Conservation (phyloP, 1,139 yeast species). For the Yamadazyma blattariae region DNA sequence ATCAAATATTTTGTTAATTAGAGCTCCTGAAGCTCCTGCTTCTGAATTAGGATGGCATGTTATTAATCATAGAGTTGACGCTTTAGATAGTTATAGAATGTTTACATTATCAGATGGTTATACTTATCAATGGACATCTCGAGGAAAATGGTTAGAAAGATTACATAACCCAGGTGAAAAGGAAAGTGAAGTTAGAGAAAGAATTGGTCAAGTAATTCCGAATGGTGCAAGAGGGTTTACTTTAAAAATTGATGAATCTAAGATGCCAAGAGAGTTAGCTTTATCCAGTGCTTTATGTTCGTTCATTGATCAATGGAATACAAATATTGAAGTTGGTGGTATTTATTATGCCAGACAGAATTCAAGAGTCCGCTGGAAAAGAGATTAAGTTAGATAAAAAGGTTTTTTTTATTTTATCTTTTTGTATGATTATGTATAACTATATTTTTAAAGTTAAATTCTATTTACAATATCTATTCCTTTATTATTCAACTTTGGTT, state of each 20-base stretch:
- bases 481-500: constrained; percentile 1
- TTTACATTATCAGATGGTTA: constrained; percentile 57
- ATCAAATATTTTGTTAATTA: constrained; percentile 52
- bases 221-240: constrained; percentile 54
- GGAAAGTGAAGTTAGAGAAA: constrained; percentile 59
- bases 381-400: constrained; percentile 43
- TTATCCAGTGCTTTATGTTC: constrained; percentile 58
- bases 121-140: constrained; percentile 63
- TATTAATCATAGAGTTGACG: constrained; percentile 59
- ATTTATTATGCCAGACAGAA: constrained; percentile 55
- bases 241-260: constrained; percentile 49
- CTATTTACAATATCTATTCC: constrained; percentile 6
- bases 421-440: too few species aligned
- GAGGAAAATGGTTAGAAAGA: constrained; percentile 55
- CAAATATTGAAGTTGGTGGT: constrained; percentile 58
- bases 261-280: constrained; percentile 55
- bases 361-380: constrained; percentile 54
- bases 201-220: constrained; percentile 52
- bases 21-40: constrained; percentile 45
- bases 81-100: constrained; percentile 56
- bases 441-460: too few species aligned
- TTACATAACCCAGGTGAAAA: constrained; percentile 57
- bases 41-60: constrained; percentile 66
- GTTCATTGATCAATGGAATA: constrained; percentile 66
- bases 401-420: not conserved